Percentiles rank a stretch among this genome's conserved stretches.
Evolutionary conservation across 345 rosid species (phyloP).

Genomic region (Balakata baccata): DNA sequence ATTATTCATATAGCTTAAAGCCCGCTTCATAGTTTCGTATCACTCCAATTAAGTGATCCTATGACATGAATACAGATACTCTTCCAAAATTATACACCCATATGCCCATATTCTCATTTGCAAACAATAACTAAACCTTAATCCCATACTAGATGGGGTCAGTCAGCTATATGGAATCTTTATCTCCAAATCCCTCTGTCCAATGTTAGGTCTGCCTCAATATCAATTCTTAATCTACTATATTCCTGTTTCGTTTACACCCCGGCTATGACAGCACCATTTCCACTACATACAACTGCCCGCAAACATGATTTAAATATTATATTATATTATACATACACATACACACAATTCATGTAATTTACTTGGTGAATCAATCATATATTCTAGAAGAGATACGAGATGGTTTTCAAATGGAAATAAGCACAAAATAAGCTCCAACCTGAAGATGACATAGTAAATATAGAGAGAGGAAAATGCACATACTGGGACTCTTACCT

Average conservation of each 20-base stretch:
- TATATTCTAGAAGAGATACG: not conserved
- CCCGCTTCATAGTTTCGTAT: not conserved
- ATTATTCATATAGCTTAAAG: not conserved
- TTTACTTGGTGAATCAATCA: not conserved
- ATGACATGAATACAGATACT: not conserved
- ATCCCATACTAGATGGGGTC: too few relatives aligned
- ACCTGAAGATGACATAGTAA: not conserved
- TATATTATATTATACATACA: too few relatives aligned
- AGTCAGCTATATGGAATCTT: too few relatives aligned
- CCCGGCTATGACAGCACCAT: too few relatives aligned
- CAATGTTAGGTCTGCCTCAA: too few relatives aligned
- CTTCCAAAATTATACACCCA: not conserved
- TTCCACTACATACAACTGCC: too few relatives aligned
- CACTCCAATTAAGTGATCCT: not conserved
- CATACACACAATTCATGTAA: too few relatives aligned
- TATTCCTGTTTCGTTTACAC: too few relatives aligned
- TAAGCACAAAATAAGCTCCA: not conserved
- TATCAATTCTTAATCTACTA: too few relatives aligned
- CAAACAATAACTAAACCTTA: not conserved
- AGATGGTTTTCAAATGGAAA: not conserved
- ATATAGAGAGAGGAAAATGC: not conserved
- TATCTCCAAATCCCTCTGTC: too few relatives aligned
- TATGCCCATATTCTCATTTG: not conserved
- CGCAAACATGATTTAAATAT: too few relatives aligned
- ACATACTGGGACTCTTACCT: slow-evolving; percentile 41